These are phyloP conservation scores for Musa acuminata DNA, from an alignment of 176 grass and related monocot species.

Conservation along the genomic window DNA sequence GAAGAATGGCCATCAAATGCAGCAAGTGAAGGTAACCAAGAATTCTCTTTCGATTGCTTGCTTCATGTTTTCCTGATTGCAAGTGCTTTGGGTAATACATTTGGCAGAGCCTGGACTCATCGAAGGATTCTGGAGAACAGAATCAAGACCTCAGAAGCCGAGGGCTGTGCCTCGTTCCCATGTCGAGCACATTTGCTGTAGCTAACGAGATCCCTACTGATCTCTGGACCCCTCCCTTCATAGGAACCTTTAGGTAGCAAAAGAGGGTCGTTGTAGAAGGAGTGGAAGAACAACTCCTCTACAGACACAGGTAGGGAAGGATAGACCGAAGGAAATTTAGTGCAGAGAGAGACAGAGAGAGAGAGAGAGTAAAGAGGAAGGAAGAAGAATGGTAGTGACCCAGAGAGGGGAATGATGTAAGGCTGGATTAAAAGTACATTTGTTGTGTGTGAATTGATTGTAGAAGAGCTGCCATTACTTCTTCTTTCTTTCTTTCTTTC, in stretches of 20 bases:
- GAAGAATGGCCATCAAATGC: constrained; percentile 35
- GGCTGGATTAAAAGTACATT: too few relatives aligned
- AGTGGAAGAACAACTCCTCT: neutral
- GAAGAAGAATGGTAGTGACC: too few relatives aligned
- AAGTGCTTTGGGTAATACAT: neutral
- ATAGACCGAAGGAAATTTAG: too few relatives aligned
- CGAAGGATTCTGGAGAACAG: constrained; percentile 23
- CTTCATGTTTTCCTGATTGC: neutral
- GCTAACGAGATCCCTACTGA: constrained; percentile 38
- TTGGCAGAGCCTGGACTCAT: constrained; percentile 33
- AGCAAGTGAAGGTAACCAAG: constrained; percentile 35
- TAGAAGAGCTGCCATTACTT: too few relatives aligned
- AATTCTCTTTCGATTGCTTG: neutral
- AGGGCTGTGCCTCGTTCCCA: constrained; percentile 67
- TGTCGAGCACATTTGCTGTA: constrained; percentile 55
- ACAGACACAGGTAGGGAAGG: neutral
- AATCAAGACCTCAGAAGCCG: constrained; percentile 55
- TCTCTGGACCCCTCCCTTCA: constrained; percentile 67
- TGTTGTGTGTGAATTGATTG: too few relatives aligned
- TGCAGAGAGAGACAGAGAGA: too few relatives aligned
- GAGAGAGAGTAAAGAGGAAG: too few relatives aligned
- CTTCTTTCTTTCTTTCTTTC: too few relatives aligned
- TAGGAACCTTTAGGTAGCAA: constrained; percentile 56
- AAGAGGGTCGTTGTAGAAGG: neutral
- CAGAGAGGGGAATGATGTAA: too few relatives aligned